These are phyloP conservation scores for Acacia pycnantha DNA, from an alignment of 331 rosid species.

Conservation along the genomic window DNA sequence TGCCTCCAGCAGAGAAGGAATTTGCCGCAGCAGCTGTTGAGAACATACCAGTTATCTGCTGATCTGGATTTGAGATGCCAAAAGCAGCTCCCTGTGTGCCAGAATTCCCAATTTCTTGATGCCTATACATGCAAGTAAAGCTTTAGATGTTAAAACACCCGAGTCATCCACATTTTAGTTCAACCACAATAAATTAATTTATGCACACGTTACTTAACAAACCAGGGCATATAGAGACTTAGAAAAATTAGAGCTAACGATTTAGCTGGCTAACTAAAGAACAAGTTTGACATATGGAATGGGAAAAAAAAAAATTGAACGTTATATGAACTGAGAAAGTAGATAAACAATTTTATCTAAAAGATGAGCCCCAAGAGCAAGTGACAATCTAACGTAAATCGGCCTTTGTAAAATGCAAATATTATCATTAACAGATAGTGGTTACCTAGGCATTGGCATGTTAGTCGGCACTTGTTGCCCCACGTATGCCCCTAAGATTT, in stretches of 20 bases:
- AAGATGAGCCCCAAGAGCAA: conserved; percentile 21
- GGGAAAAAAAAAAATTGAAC: not conserved
- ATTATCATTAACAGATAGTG: conserved; percentile 4
- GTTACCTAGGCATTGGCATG: conserved; percentile 72
- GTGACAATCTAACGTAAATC: conserved; percentile 15
- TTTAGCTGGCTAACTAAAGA: not conserved
- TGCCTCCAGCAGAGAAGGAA: conserved; percentile 67
- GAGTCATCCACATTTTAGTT: conserved; percentile 8
- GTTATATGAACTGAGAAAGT: not conserved
- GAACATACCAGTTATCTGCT: conserved; percentile 53
- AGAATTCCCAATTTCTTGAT: conserved; percentile 38
- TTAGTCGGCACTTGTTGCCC: conserved; percentile 60
- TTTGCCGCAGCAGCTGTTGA: conserved; percentile 54
- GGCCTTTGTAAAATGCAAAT: not conserved
- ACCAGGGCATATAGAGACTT: not conserved
- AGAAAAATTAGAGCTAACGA: conserved; percentile 5
- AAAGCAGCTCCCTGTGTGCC: conserved; percentile 48
- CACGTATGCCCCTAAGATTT: conserved; percentile 64
- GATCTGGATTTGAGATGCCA: conserved; percentile 57
- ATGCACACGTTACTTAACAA: conserved; percentile 17
- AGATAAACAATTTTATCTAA: not conserved
- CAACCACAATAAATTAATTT: conserved; percentile 1
- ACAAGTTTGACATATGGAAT: not conserved
- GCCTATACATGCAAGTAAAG: conserved; percentile 46
- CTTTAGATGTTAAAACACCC: conserved; percentile 3